Percentiles rank a stretch among this genome's conserved stretches.
Evolutionary conservation across 257 asterid species (phyloP).

Genomic region (Avicennia marina): DNA sequence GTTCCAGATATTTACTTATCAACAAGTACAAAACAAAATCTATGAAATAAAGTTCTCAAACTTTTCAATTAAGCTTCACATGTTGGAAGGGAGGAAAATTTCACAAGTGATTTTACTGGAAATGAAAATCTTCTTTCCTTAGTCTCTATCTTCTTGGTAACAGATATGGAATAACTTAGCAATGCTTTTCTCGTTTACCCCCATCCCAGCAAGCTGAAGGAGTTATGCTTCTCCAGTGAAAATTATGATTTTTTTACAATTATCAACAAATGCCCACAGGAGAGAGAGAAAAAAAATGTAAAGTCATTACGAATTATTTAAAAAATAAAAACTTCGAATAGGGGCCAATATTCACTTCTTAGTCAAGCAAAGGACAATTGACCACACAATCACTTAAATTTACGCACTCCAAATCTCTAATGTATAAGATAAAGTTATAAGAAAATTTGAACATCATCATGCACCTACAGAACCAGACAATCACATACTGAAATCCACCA

Average conservation of each 20-base stretch:
- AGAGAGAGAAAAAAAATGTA: no score
- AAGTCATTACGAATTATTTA: no score
- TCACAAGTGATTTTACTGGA: neutral
- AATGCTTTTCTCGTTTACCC: neutral
- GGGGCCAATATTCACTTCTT: no score
- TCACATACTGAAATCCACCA: neutral
- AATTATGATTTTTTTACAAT: neutral
- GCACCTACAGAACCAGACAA: slow-evolving; percentile 12
- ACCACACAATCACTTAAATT: no score
- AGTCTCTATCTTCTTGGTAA: neutral
- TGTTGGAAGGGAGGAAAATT: neutral
- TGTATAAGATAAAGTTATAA: no score
- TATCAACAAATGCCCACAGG: no score
- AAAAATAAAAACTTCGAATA: no score
- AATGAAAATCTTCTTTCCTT: neutral
- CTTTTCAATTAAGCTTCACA: neutral
- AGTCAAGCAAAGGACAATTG: no score
- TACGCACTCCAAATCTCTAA: no score
- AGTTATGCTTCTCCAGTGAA: neutral
- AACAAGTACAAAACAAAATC: neutral
- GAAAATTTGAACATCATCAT: neutral
- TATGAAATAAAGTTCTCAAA: neutral
- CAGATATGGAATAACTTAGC: neutral
- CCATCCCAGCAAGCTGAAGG: neutral
- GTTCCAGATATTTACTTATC: no score